Evolutionary conservation across 441 rosid species (phyloP), one percentile per base, ranked within the genome.

Genomic region (Erysimum cheiri): DNA sequence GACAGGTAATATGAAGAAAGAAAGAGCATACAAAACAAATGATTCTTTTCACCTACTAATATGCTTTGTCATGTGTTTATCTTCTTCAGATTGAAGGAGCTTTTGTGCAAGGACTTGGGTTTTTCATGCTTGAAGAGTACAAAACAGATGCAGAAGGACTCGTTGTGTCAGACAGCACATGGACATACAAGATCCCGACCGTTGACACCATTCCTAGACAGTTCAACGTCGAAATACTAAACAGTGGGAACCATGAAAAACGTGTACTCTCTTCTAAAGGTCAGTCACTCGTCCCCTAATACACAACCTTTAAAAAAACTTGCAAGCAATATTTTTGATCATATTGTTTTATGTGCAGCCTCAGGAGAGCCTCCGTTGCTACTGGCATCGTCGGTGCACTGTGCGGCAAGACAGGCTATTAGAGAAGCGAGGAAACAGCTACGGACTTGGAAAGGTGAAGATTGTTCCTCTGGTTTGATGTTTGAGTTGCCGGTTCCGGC

Each of bases 101-200:
- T 46, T 94, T 88, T 71, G 92, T 92, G n/a, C 99, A 94, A 82
- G 99, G 98, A 69, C 84, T 92, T 29, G 98, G 99, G 8, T 88
- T 88, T 82, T 92, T 87, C 75, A 86, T 94, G 90, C 83, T 77
- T 48, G 99, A 92, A 80, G 96, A 94, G 62, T 86, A 92, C 80
- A 70, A 78, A 50, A 80, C 87, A n/a, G 86, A 90, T 64, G 59
- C 88, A 3, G 86, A 90, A 11, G 98, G 99, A 52, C 70, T 86
- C 11, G 72, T 86, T 61, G 52, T 75, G 37, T 59, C 88, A 22
- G 85, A 88, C n/a, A 84, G 98, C 41, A 90, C 97, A 3, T 94
- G 99, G 99, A 85, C 87, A 35, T 94, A 85, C 80, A 94, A 94
- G 87, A 84, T 94, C 80, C 97, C 99, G 4, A 87, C 98, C 31